Conservation (phyloP, 352 stramenopile species). For the Globisporangium camurandrum region DNA sequence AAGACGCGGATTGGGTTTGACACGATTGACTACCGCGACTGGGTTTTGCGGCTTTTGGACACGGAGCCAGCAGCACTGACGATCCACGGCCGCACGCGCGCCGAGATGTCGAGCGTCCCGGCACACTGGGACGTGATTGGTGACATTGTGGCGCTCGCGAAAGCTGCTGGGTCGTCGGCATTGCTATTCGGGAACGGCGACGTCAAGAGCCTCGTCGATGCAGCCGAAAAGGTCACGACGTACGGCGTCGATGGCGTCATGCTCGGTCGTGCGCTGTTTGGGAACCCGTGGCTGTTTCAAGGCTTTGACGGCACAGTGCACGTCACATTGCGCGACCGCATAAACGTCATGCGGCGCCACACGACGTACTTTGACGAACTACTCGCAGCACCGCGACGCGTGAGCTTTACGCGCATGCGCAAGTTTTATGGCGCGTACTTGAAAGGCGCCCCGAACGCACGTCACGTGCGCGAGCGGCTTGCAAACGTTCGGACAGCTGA, state of each 20-base stretch:
- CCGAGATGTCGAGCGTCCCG: constrained; percentile 80
- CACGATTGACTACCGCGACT: constrained; percentile 72
- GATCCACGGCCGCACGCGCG: constrained; percentile 65
- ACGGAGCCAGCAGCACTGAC: constrained; percentile 68
- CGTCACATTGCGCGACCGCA: constrained; percentile 37
- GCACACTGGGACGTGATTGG: constrained; percentile 80
- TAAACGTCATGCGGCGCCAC: constrained; percentile 54
- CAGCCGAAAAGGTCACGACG: constrained; percentile 48
- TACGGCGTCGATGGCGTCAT: constrained; percentile 77
- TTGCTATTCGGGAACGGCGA: constrained; percentile 79
- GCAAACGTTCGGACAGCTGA: constrained; percentile 27
- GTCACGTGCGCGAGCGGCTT: constrained; percentile 57
- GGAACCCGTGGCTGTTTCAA: constrained; percentile 79
- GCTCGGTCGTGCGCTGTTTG: constrained; percentile 68
- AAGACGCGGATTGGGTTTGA: constrained; percentile 81
- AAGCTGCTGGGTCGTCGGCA: constrained; percentile 35
- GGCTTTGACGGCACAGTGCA: constrained; percentile 45
- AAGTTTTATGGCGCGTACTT: constrained; percentile 78
- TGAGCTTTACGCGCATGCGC: constrained; percentile 68
- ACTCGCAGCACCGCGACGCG: constrained; percentile 29
- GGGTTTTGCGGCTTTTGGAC: constrained; percentile 58
- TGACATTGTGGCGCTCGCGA: constrained; percentile 51
- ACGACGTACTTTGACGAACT: constrained; percentile 66
- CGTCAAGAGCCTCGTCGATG: constrained; percentile 56
- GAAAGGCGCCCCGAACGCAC: constrained; percentile 62